phyloP scores from a whole-genome alignment of 306 rosid genomes.

The Leucaena leucocephala region DNA sequence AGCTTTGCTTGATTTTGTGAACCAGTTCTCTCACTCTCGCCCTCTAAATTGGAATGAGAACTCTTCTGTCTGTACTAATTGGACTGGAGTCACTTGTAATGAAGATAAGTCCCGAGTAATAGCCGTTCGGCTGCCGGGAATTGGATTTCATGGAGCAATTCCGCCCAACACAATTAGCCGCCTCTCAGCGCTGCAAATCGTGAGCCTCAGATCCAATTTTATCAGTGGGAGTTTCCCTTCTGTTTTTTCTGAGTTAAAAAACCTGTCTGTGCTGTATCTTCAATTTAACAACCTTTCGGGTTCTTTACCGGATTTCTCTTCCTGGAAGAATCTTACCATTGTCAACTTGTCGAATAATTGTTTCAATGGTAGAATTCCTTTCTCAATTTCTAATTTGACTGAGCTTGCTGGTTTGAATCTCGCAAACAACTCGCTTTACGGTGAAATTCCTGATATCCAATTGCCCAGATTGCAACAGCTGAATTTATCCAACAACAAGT shows the following conservation, averaged over 20 bases:
- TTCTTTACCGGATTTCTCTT: slow-evolving; percentile 72
- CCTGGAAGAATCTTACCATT: slow-evolving; percentile 70
- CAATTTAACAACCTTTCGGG: slow-evolving; percentile 82
- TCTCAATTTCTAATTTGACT: slow-evolving; percentile 62
- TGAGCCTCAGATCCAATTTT: slow-evolving; percentile 82
- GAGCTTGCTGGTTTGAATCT: slow-evolving; percentile 63
- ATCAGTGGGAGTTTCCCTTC: slow-evolving; percentile 68
- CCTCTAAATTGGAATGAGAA: slow-evolving; percentile 67
- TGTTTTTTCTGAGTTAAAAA: slow-evolving; percentile 59
- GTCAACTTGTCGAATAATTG: slow-evolving; percentile 63
- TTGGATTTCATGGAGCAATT: slow-evolving; percentile 77
- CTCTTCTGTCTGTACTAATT: slow-evolving; percentile 57
- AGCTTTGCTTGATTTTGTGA: slow-evolving; percentile 69
- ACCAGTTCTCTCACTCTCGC: slow-evolving; percentile 62
- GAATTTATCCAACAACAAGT: slow-evolving; percentile 56
- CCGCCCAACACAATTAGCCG: slow-evolving; percentile 72
- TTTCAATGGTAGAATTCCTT: slow-evolving; percentile 68
- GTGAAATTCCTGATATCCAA: slow-evolving; percentile 63
- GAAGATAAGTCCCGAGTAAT: slow-evolving; percentile 52
- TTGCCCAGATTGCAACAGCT: slow-evolving; percentile 49
- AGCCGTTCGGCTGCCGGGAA: slow-evolving; percentile 68
- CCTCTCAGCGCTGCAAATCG: slow-evolving; percentile 55
- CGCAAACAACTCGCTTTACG: slow-evolving; percentile 71
- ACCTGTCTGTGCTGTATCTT: slow-evolving; percentile 73
- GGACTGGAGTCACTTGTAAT: slow-evolving; percentile 83